These are phyloP conservation scores for Lentinula guzmanii DNA, from an alignment of 768 basidiomycete genomes.

Conservation along the genomic window DNA sequence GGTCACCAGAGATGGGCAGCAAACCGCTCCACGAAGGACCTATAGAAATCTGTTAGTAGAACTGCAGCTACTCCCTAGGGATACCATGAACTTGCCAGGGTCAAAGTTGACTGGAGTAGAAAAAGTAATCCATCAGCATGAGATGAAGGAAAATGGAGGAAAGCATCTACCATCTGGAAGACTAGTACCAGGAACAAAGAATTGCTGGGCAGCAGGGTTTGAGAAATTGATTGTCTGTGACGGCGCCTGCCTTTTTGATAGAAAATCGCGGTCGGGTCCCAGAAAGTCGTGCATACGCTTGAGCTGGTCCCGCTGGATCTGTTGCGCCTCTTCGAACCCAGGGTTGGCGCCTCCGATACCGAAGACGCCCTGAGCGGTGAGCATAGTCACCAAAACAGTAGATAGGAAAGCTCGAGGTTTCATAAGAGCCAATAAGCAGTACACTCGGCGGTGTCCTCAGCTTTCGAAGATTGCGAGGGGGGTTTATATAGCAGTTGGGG, in stretches of 20 bases:
- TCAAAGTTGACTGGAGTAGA: conserved; percentile 48
- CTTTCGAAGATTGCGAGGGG: not conserved
- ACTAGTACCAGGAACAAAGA: conserved; percentile 40
- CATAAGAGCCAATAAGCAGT: not conserved
- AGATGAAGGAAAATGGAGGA: conserved; percentile 14
- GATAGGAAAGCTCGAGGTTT: conserved; percentile 8
- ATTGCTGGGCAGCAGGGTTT: conserved; percentile 52
- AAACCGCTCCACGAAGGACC: conserved; percentile 68
- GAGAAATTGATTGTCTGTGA: conserved; percentile 47
- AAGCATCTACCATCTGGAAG: conserved; percentile 32
- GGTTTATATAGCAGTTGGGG: not conserved
- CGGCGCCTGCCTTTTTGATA: conserved; percentile 26
- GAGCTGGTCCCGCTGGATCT: conserved; percentile 42
- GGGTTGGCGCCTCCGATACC: conserved; percentile 25
- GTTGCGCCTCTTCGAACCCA: conserved; percentile 35
- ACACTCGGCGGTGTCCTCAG: not conserved
- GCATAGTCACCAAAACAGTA: not conserved
- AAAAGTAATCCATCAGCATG: not conserved
- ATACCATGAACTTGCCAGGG: conserved; percentile 46
- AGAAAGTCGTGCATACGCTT: conserved; percentile 32
- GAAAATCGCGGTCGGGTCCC: conserved; percentile 18
- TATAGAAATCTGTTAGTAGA: not conserved
- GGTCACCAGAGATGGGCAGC: conserved; percentile 52
- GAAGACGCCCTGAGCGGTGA: conserved; percentile 9
- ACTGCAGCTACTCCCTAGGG: conserved; percentile 18